Evolutionary conservation across 805 yeast genomes (phyloP).

Genomic region (Nakazawaea ernobii): DNA sequence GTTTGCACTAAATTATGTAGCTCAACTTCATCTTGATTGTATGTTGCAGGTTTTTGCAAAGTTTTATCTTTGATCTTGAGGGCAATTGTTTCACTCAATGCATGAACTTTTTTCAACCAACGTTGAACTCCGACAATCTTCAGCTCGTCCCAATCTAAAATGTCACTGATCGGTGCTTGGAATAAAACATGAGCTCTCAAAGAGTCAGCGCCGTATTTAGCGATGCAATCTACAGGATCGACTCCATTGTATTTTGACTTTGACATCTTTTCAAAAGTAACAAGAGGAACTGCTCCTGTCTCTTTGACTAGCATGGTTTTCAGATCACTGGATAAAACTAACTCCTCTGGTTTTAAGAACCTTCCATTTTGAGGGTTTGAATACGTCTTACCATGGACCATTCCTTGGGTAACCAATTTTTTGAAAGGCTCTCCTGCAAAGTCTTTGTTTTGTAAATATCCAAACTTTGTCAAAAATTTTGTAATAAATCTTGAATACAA

Average conservation of each 20-base stretch:
- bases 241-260: constrained; percentile 94
- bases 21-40: constrained; percentile 39
- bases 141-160: constrained; percentile 83
- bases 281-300: constrained; percentile 44
- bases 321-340: constrained; percentile 35
- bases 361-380: constrained; percentile 66
- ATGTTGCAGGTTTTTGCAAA: constrained; percentile 15
- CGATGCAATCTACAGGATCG: constrained; percentile 76
- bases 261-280: constrained; percentile 89
- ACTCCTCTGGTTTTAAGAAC: constrained; percentile 75
- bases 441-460: constrained; percentile 59
- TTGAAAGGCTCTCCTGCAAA: constrained; percentile 74
- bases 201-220: constrained; percentile 84
- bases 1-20: constrained; percentile 54
- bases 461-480: constrained; percentile 65
- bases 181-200: constrained; percentile 89
- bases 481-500: constrained; percentile 82
- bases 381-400: constrained; percentile 93
- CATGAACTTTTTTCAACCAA: constrained; percentile 66
- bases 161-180: constrained; percentile 83
- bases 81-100: constrained; percentile 20
- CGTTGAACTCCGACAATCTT: constrained; percentile 84
- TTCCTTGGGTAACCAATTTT: constrained; percentile 85
- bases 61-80: constrained; percentile 7
- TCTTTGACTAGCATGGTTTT: constrained; percentile 31